phyloP scores from a whole-genome alignment of 768 basidiomycete genomes.

The Macrolepiota albuminosa region DNA sequence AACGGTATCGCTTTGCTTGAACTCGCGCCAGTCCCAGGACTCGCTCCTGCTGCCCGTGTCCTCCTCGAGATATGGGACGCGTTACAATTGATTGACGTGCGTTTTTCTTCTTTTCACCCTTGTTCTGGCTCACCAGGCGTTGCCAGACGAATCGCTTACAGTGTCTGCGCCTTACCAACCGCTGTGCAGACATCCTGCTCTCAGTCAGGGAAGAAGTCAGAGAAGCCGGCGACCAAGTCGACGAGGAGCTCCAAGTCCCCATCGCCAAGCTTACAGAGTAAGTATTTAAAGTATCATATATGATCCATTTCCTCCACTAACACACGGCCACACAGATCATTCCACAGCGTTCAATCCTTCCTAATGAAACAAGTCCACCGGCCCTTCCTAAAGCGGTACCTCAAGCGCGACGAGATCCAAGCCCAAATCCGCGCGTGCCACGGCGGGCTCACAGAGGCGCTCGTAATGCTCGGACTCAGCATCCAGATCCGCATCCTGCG shows the following conservation, averaged over 20 bases:
- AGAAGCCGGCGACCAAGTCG: conserved; percentile 50
- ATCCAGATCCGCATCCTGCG: conserved; percentile 54
- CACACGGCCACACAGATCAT: conserved; percentile 26
- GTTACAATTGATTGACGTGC: too few species aligned
- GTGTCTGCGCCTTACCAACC: conserved; percentile 67
- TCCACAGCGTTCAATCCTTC: conserved; percentile 40
- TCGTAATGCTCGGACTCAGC: conserved; percentile 53
- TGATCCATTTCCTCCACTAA: not conserved
- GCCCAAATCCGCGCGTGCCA: conserved; percentile 50
- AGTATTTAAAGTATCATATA: conserved; percentile 5
- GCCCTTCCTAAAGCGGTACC: conserved; percentile 75
- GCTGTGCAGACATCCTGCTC: conserved; percentile 66
- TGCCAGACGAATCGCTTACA: conserved; percentile 30
- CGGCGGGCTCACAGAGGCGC: conserved; percentile 48
- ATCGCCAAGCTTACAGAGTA: conserved; percentile 48
- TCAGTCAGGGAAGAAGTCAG: conserved; percentile 57
- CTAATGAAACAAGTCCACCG: conserved; percentile 55
- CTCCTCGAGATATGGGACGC: too few species aligned
- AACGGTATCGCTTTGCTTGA: too few species aligned
- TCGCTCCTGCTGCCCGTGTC: too few species aligned
- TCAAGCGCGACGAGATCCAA: conserved; percentile 67
- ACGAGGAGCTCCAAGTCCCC: conserved; percentile 45
- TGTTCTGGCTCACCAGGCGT: too few species aligned
- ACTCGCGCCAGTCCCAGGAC: too few species aligned
- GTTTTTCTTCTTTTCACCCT: too few species aligned